Evolutionary conservation across 2,329 filamentous ascomycete species (phyloP).

Genomic region (Colletotrichum sp.): DNA sequence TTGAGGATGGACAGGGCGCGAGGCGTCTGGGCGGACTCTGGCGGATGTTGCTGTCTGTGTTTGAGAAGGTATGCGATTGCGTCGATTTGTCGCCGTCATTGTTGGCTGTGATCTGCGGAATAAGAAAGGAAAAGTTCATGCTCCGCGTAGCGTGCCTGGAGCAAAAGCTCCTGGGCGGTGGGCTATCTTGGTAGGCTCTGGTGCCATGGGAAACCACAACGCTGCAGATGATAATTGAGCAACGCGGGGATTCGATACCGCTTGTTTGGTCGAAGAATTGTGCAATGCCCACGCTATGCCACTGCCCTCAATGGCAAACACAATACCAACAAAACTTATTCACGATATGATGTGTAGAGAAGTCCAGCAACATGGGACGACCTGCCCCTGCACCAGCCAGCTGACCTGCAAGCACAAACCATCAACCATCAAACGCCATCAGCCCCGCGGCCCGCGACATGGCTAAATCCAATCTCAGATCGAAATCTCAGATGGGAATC

Average conservation of each 20-base stretch:
- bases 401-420: background rate
- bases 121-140: background rate
- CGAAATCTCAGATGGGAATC: constrained; percentile 14
- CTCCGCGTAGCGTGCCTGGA: background rate
- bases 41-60: background rate
- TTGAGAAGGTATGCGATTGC: background rate
- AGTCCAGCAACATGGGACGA: background rate
- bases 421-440: background rate
- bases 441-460: background rate
- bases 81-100: background rate
- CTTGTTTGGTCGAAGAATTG: background rate
- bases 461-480: background rate
- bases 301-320: background rate
- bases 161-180: background rate
- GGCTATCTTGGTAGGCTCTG: no score
- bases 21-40: background rate
- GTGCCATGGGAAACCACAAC: background rate
- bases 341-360: background rate
- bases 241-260: no score
- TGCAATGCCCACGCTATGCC: background rate
- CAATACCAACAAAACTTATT: background rate
- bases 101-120: background rate
- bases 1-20: background rate
- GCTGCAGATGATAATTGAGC: background rate
- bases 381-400: background rate